These are phyloP conservation scores for Boletus speciosus DNA, from an alignment of 768 basidiomycete species.

Conservation along the genomic window DNA sequence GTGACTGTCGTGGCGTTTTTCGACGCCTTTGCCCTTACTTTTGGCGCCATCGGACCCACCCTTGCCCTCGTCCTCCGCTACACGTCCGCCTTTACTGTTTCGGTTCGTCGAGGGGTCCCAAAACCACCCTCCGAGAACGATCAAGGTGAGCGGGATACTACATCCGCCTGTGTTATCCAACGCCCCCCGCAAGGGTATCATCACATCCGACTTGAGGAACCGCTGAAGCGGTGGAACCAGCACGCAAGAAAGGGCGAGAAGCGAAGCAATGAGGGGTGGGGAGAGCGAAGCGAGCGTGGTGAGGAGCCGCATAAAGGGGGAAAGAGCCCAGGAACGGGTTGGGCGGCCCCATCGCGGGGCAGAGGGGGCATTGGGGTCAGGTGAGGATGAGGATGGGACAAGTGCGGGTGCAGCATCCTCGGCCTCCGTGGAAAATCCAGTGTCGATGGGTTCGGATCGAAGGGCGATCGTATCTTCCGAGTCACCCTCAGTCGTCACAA, in stretches of 20 bases:
- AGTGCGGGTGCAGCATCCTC: conserved; percentile 1
- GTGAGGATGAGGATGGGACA: neutral
- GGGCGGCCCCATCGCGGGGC: conserved; percentile 6
- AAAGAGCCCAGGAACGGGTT: neutral
- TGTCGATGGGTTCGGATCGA: conserved; percentile 5
- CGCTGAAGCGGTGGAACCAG: conserved; percentile 74
- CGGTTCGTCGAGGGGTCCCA: conserved; percentile 38
- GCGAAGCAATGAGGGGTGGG: conserved; percentile 78
- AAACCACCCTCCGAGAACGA: conserved; percentile 94
- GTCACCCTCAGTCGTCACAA: conserved; percentile 16
- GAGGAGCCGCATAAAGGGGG: neutral
- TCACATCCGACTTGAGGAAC: conserved; percentile 52
- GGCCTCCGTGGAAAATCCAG: conserved; percentile 12
- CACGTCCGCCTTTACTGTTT: neutral
- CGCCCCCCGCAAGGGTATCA: conserved; percentile 66
- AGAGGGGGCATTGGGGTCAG: neutral
- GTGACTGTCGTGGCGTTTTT: neutral
- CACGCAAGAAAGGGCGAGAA: conserved; percentile 73
- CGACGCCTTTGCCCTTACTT: conserved; percentile 8
- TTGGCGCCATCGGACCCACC: neutral
- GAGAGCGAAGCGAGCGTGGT: conserved; percentile 67
- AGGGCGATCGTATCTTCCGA: conserved; percentile 20
- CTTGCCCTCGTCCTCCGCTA: neutral
- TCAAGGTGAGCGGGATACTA: conserved; percentile 82
- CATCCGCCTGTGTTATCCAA: conserved; percentile 67